These are phyloP conservation scores for Diaporthe aspalathi DNA, from an alignment of 2,329 filamentous ascomycete species.

Conservation along the genomic window DNA sequence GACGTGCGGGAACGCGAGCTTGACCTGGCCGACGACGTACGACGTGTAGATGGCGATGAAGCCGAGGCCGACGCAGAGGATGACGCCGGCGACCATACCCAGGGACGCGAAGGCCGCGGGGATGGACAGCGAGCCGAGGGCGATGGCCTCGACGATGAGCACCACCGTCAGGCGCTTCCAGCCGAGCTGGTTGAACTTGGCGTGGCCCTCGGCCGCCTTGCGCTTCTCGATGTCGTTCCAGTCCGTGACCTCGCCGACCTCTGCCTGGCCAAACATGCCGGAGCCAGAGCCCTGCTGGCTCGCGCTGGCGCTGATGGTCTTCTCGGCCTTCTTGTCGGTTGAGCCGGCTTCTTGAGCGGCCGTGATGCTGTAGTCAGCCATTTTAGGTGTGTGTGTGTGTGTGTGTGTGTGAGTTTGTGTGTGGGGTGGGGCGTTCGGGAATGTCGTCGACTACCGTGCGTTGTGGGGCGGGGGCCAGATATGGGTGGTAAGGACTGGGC, in stretches of 20 bases:
- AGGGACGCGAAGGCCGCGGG: slow-evolving; percentile 64
- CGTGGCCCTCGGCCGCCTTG: slow-evolving; percentile 57
- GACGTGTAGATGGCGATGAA: slow-evolving; percentile 55
- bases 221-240: slow-evolving; percentile 58
- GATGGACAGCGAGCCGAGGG: slow-evolving; percentile 63
- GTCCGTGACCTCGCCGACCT: slow-evolving; percentile 37
- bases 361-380: slow-evolving; percentile 34
- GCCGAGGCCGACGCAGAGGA: slow-evolving; percentile 50
- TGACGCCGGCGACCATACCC: slow-evolving; percentile 61
- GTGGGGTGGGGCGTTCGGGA: slow-evolving; percentile 2
- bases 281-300: slow-evolving; percentile 33
- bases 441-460: slow-evolving; percentile 30
- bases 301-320: slow-evolving; percentile 34
- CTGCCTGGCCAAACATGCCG: slow-evolving; percentile 35
- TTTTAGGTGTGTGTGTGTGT: too few species aligned
- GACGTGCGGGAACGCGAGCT: slow-evolving; percentile 65
- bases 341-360: neutral
- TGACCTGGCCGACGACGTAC: slow-evolving; percentile 57
- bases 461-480: neutral
- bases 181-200: slow-evolving; percentile 64
- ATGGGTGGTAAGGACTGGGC: neutral
- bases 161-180: slow-evolving; percentile 68
- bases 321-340: slow-evolving; percentile 36
- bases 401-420: too few species aligned
- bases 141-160: slow-evolving; percentile 68